Conservation (phyloP, 331 rosid genomes). For the Rosa hybrid region DNA sequence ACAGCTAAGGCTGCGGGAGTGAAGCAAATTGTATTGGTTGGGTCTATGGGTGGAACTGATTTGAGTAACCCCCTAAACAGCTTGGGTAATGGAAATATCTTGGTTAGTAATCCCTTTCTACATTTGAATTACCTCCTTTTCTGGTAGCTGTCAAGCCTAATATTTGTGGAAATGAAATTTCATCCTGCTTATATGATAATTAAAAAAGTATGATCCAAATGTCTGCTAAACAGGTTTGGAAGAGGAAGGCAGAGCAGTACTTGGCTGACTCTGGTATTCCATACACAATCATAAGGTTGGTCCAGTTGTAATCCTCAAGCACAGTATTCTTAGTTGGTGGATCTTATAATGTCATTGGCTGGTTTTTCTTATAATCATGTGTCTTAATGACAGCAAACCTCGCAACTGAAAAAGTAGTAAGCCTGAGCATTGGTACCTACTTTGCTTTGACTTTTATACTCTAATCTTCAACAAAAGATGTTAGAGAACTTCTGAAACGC, state of each 20-base stretch:
- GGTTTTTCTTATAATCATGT: background rate
- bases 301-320: slow-evolving; percentile 8
- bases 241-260: slow-evolving; percentile 91
- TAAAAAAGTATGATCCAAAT: background rate
- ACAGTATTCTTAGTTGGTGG: background rate
- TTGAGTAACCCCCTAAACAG: slow-evolving; percentile 68
- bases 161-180: background rate
- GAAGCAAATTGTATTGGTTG: slow-evolving; percentile 92
- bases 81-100: slow-evolving; percentile 82
- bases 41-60: slow-evolving; percentile 93
- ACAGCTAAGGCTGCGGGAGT: slow-evolving; percentile 96
- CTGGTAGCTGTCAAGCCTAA: background rate
- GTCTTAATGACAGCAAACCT: background rate
- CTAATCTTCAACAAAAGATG: background rate
- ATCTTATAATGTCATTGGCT: background rate
- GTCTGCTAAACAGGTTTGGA: slow-evolving; percentile 62
- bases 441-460: background rate
- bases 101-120: slow-evolving; percentile 54
- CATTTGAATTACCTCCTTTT: slow-evolving; percentile 16
- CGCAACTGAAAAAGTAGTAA: background rate
- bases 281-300: slow-evolving; percentile 83
- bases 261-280: slow-evolving; percentile 79
- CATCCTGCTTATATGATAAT: background rate
- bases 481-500: background rate
- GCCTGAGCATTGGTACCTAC: background rate